Evolutionary conservation across 139 green algal species (phyloP).

Genomic region (Tetradesmus lagerheimii): DNA sequence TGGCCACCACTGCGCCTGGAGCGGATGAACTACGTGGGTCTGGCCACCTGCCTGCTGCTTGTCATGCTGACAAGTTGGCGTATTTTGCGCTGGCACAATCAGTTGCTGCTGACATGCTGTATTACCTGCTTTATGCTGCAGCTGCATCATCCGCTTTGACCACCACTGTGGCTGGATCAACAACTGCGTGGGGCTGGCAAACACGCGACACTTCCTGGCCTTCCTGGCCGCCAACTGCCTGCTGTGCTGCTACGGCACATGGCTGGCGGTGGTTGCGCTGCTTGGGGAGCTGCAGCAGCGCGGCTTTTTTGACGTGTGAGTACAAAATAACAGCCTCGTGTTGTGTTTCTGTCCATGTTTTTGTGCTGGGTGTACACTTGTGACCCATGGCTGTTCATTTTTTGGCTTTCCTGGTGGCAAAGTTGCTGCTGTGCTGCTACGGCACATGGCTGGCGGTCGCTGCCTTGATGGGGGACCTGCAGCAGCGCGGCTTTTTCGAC

Average conservation of each 20-base stretch:
- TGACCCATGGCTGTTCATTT: too few relatives aligned
- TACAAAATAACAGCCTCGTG: background rate
- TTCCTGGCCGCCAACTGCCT: constrained; percentile 56
- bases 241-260: background rate
- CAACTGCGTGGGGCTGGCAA: constrained; percentile 80
- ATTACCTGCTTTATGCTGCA: background rate
- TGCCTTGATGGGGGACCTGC: too few relatives aligned
- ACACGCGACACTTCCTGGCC: constrained; percentile 62
- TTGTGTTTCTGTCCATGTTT: too few relatives aligned
- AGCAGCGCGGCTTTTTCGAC: background rate
- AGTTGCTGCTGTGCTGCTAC: too few relatives aligned
- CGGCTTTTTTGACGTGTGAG: background rate
- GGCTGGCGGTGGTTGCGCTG: background rate
- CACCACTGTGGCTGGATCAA: constrained; percentile 90
- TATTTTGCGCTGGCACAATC: too few relatives aligned
- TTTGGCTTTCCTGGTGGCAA: too few relatives aligned
- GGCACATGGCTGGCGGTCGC: too few relatives aligned
- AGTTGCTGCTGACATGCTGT: background rate
- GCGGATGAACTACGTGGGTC: too few relatives aligned
- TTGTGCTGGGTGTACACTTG: too few relatives aligned
- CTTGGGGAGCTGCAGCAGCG: background rate
- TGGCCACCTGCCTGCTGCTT: background rate
- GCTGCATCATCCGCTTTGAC: constrained; percentile 77
- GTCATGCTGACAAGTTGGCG: too few relatives aligned
- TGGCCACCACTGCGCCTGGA: background rate